Evolutionary conservation across 2,329 filamentous ascomycete species (phyloP).

Genomic region (Lachnellula subtilissima): DNA sequence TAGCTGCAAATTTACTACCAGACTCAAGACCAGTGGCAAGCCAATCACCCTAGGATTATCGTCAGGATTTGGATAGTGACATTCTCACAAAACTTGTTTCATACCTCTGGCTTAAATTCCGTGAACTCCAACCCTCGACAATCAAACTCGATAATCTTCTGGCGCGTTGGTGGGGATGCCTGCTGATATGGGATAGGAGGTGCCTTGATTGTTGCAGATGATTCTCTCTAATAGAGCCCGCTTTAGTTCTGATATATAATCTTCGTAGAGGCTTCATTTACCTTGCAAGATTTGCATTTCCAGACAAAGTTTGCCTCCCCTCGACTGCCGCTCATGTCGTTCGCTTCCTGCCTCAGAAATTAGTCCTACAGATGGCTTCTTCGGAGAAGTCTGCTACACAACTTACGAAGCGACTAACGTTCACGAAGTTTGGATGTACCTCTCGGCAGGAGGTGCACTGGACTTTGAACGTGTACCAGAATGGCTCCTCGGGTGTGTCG

Average conservation of each 20-base stretch:
- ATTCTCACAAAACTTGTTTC: conserved; percentile 19
- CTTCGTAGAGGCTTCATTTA: conserved; percentile 35
- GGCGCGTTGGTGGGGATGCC: conserved; percentile 64
- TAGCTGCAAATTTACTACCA: conserved; percentile 70
- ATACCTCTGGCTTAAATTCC: conserved; percentile 84
- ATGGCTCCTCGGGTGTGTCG: conserved; percentile 76
- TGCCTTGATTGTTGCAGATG: conserved; percentile 77
- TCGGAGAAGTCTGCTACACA: neutral
- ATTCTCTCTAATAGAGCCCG: conserved; percentile 59
- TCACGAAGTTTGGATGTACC: conserved; percentile 79
- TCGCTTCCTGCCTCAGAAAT: conserved; percentile 59
- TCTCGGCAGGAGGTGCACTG: conserved; percentile 98
- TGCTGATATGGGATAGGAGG: conserved; percentile 68
- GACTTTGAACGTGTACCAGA: conserved; percentile 97
- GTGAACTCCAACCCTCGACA: conserved; percentile 90
- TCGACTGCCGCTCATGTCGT: conserved; percentile 86
- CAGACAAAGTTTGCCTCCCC: conserved; percentile 99
- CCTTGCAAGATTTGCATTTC: conserved; percentile 98
- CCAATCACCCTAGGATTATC: conserved; percentile 70
- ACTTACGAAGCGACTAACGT: conserved; percentile 77
- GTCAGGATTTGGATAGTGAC: neutral
- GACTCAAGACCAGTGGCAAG: conserved; percentile 77
- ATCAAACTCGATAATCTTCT: conserved; percentile 85
- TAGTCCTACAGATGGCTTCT: neutral
- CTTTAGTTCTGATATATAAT: neutral